Percentiles rank a stretch among this genome's conserved stretches.
These are phyloP conservation scores for Trichosanthes truncata DNA, from an alignment of 306 rosid genomes.

Conservation along the genomic window DNA sequence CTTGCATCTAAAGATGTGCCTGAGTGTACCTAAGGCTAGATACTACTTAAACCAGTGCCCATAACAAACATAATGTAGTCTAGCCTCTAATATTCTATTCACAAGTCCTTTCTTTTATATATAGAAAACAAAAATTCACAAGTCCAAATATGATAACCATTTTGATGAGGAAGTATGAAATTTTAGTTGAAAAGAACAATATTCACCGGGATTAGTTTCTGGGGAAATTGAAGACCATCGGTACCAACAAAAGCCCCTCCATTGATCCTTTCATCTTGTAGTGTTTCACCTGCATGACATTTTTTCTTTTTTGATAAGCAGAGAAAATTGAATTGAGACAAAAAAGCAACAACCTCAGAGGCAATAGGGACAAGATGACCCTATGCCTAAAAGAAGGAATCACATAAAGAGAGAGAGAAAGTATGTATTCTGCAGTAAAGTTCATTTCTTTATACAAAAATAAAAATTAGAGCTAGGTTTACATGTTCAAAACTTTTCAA, in stretches of 20 bases:
- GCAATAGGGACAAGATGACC: background rate
- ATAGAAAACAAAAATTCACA: background rate
- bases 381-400: background rate
- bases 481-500: constrained; percentile 8
- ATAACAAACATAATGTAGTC: background rate
- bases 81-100: background rate
- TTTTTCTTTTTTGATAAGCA: background rate
- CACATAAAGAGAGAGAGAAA: background rate
- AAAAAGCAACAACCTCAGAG: background rate
- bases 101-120: background rate
- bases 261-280: constrained; percentile 75
- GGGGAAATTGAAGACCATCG: constrained; percentile 81
- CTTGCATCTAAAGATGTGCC: background rate
- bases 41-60: background rate
- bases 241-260: constrained; percentile 86
- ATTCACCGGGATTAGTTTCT: constrained; percentile 82
- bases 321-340: background rate
- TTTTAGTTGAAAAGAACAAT: background rate
- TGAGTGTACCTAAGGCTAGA: background rate
- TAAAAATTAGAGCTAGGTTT: constrained; percentile 1
- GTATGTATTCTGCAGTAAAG: background rate
- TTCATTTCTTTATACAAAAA: constrained; percentile 1
- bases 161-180: background rate
- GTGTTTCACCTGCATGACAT: constrained; percentile 64
- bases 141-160: background rate